phyloP scores from a whole-genome alignment of 495 filamentous ascomycete species.

The Articulospora tetracladia region DNA sequence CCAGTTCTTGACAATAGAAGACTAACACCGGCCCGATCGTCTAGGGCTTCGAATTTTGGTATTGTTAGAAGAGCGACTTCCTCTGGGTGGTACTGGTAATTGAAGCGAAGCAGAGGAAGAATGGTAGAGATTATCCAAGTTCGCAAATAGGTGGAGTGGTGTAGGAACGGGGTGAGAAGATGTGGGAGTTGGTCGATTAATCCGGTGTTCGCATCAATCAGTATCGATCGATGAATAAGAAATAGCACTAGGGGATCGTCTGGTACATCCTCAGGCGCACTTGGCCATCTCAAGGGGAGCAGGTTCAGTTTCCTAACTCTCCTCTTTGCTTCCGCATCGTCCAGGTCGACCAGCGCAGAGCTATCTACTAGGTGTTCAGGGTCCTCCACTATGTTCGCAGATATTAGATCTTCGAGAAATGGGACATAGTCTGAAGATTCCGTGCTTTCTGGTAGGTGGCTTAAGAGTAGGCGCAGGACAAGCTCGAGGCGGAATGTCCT shows the following conservation, averaged over 20 bases:
- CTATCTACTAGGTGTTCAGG: conserved; percentile 42
- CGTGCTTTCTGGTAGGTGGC: conserved; percentile 75
- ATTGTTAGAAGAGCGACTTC: conserved; percentile 53
- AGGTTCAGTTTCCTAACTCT: conserved; percentile 68
- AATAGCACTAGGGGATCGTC: conserved; percentile 64
- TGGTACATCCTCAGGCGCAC: conserved; percentile 38
- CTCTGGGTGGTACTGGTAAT: conserved; percentile 76
- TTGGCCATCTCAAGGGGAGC: conserved; percentile 51
- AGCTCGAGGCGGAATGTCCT: conserved; percentile 49
- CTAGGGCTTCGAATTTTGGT: conserved; percentile 55
- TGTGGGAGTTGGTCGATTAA: conserved; percentile 67
- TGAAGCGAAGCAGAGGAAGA: conserved; percentile 74
- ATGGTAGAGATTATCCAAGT: conserved; percentile 76
- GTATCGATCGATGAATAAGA: conserved; percentile 69
- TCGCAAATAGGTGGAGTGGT: conserved; percentile 59
- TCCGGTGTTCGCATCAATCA: conserved; percentile 75
- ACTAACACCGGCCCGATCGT: conserved; percentile 59
- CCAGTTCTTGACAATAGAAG: conserved; percentile 64
- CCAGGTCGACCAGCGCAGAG: conserved; percentile 56
- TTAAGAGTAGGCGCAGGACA: conserved; percentile 78
- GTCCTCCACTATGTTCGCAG: conserved; percentile 22
- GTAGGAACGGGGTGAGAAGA: conserved; percentile 71
- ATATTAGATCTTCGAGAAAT: conserved; percentile 31
- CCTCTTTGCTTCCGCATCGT: conserved; percentile 61
- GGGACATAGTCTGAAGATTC: conserved; percentile 60